Base-by-base conservation (phyloP, 2,329 filamentous ascomycete species). In the Neodidymelliopsis sp. region DNA sequence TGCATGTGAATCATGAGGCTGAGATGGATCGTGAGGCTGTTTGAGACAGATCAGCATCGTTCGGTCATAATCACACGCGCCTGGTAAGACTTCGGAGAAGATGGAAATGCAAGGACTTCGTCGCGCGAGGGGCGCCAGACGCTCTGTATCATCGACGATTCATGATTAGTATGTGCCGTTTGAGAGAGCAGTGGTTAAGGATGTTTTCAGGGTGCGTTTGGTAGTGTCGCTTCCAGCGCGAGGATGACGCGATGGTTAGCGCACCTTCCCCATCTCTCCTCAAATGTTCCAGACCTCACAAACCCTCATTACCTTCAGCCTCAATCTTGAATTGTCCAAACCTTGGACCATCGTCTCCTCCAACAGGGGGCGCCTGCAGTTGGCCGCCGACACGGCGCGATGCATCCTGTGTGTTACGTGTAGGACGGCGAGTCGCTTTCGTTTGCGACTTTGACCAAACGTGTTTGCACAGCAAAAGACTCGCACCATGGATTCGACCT, bases 1-100 rank as follows among this genome's bases (percentile, higher is more conserved):
- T 23, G 34, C 25, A 35, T 39, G 8, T 49, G 24, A 28, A 49
- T 19, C 11, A 34, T 40, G 47, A 47, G 49, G 49, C 50, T 54
- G 37, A 22, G 29, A 28, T 11, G 9, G 10, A 34, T 20, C 18
- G 23, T n/a, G 23, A 43, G 27, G 18, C 19, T 43, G 46, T 38
- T 38, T 43, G 28, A n/a, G 33, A 34, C 34, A 23, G 22, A 39
- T 37, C 38, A 22, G 38, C 45, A 33, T 31, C 33, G 12, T 23
- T 27, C 12, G 22, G 38, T 37, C 27, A n/a, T 49, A 31, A 16
- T 49, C 38, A 49, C 33, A 33, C 15, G 33, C 12, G n/a, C 33
- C 22, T 30, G 11, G 18, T 38, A 38, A 42, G 42, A 42, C 37
- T 42, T 42, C 20, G 15, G 24, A 24, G 29, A 15, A 37, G n/a